Evolutionary conservation across 495 filamentous ascomycete genomes (phyloP), one percentile per base, ranked within the genome.

Genomic region (Penicillium crystallinum): DNA sequence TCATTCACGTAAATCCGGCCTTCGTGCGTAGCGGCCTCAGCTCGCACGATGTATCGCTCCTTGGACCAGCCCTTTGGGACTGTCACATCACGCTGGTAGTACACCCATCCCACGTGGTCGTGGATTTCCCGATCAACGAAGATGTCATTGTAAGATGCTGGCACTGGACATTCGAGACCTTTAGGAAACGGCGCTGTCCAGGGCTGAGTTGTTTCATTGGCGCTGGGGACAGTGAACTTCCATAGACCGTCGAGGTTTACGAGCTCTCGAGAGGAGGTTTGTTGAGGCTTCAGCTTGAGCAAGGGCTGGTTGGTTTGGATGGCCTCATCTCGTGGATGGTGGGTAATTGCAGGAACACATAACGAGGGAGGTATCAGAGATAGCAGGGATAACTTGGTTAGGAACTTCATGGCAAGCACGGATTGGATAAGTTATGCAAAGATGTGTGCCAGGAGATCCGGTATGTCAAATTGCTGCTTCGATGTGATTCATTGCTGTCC

Each of bases 21-120:
- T 14, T 49, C 9, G 17, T 49, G 46, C 5, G 46, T 49, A 27
- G 35, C 46, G 3, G 35, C 38, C 8, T 49, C 46, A n/a, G 46
- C 46, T 31, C 46, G 46, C 0, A 49, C 46, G 15, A 49, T 17
- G 25, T 49, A 49, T 21, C 36, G 34, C 23, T 49, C 46, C 25
- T 49, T 25, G 6, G 46, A 49, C 46, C 46, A 49, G 34, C 46
- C 46, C 17, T 39, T 49, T 15, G 46, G 46, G 10, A 49, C 46
- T 5, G 31, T 30, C 4, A 49, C 46, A 29, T 49, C 46, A 18
- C 46, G 46, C 17, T 49, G 46, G 19, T 49, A 49, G 15, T 49
- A 49, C 11, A 49, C 46, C 46, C 46, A 49, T 21, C 46, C 46
- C 4, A 49, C 46, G 6, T 49, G 46, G 35, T 49, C 35, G 11